phyloP scores from a whole-genome alignment of 1,139 yeast species.

The Scheffersomyces lignicola region DNA sequence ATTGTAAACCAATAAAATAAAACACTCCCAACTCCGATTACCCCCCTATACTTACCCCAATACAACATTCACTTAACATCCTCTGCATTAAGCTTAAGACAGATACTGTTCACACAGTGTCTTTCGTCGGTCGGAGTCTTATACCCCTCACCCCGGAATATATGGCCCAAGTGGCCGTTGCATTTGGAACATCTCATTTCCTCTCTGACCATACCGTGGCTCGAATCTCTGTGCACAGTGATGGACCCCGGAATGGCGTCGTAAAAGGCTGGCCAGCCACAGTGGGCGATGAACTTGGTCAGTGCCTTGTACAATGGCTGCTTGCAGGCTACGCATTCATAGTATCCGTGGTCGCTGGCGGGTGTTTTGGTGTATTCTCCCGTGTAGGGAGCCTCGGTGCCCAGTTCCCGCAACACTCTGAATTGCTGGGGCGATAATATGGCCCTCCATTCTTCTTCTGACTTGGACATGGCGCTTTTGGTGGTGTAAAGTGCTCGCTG shows the following conservation, averaged over 20 bases:
- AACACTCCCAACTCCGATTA: too few species aligned
- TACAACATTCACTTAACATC: too few species aligned
- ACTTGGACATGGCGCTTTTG: constrained; percentile 31
- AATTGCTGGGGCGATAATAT: constrained; percentile 75
- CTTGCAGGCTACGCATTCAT: constrained; percentile 83
- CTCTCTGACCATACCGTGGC: constrained; percentile 75
- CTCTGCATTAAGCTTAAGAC: constrained; percentile 59
- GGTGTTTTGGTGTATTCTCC: constrained; percentile 64
- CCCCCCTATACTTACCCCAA: too few species aligned
- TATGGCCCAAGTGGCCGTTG: constrained; percentile 94
- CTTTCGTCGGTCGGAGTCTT: constrained; percentile 86
- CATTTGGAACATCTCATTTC: constrained; percentile 90
- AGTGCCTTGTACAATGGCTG: constrained; percentile 75
- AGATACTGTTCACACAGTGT: constrained; percentile 90
- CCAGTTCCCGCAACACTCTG: constrained; percentile 72
- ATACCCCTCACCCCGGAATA: constrained; percentile 93
- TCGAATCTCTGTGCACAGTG: constrained; percentile 55
- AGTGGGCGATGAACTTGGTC: constrained; percentile 83
- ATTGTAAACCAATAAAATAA: too few species aligned
- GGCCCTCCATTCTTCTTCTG: constrained; percentile 81
- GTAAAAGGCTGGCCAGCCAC: constrained; percentile 99
- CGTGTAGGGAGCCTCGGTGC: constrained; percentile 81
- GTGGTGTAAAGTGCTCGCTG: too few species aligned
- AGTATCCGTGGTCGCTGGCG: constrained; percentile 54
- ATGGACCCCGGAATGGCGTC: constrained; percentile 85